A percentile compares a stretch with the other conserved stretches of the same genome.
Evolutionary conservation across 805 yeast genomes (phyloP).

Genomic region (Deakozyma indianensis): DNA sequence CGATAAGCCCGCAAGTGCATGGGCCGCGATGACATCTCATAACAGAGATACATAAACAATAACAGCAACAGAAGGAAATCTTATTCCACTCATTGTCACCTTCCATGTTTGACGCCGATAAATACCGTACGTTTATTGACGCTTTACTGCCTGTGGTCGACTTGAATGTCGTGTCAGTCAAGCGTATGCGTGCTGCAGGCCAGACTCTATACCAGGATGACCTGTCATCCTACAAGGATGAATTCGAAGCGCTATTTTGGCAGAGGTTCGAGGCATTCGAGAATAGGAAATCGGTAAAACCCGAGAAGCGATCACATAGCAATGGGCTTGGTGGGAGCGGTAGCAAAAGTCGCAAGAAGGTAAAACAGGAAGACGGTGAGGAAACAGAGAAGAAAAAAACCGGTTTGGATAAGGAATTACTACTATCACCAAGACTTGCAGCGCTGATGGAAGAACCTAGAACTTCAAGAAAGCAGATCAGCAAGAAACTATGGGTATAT

Average conservation of each 20-base stretch:
- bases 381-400: constrained; percentile 15
- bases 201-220: constrained; percentile 52
- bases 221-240: constrained; percentile 32
- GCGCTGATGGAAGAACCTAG: constrained; percentile 32
- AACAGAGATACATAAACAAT: no score
- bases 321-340: neutral
- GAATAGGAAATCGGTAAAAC: constrained; percentile 3
- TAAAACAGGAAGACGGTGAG: neutral
- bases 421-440: constrained; percentile 37
- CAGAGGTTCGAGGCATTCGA: constrained; percentile 32
- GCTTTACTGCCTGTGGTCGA: constrained; percentile 21
- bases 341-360: no score
- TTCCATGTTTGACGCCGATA: neutral
- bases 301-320: no score
- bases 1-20: no score
- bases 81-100: neutral
- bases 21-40: no score
- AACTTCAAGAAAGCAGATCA: constrained; percentile 55
- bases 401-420: constrained; percentile 27
- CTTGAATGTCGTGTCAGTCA: constrained; percentile 54
- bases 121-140: neutral
- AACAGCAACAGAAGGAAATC: no score
- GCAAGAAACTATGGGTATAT: constrained; percentile 55
- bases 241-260: constrained; percentile 44
- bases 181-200: constrained; percentile 55